Conservation (phyloP, 371 early-diverging fungal genomes). For the Chytridium lagenaria region DNA sequence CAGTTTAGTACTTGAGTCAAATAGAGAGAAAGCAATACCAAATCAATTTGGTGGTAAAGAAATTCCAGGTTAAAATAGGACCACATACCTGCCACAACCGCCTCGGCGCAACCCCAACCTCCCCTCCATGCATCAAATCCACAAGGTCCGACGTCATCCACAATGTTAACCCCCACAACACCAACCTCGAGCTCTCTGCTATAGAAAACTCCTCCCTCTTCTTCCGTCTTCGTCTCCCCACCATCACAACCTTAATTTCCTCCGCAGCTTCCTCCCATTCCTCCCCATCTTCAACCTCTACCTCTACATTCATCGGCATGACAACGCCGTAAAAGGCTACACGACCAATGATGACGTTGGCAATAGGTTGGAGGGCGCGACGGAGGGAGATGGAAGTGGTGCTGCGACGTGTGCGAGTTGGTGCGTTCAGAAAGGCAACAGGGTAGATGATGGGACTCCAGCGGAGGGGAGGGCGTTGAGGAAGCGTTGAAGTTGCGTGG, state of each 20-base stretch:
- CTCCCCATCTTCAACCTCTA: too few relatives aligned
- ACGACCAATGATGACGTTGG: not conserved
- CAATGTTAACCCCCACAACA: conserved; percentile 73
- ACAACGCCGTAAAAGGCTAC: not conserved
- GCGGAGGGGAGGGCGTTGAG: conserved; percentile 18
- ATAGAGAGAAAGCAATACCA: not conserved
- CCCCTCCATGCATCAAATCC: conserved; percentile 23
- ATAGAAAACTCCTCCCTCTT: conserved; percentile 26
- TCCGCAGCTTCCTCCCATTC: too few relatives aligned
- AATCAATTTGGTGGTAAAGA: too few relatives aligned
- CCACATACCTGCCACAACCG: not conserved
- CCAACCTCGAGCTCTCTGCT: conserved; percentile 27
- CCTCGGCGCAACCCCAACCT: not conserved
- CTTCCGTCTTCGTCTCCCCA: not conserved
- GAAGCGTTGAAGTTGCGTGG: too few relatives aligned
- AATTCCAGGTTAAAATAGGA: too few relatives aligned
- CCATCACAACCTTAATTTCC: conserved; percentile 8
- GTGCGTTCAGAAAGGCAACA: conserved; percentile 8
- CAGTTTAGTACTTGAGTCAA: too few relatives aligned
- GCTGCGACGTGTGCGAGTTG: not conserved
- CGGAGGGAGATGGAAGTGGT: not conserved
- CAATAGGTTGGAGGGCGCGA: not conserved
- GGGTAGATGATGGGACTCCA: conserved; percentile 32
- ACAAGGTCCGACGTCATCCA: conserved; percentile 70
- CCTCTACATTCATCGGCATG: too few relatives aligned